Evolutionary conservation across 1,139 yeast genomes (phyloP).

Genomic region (Suhomyces bolitotheri): DNA sequence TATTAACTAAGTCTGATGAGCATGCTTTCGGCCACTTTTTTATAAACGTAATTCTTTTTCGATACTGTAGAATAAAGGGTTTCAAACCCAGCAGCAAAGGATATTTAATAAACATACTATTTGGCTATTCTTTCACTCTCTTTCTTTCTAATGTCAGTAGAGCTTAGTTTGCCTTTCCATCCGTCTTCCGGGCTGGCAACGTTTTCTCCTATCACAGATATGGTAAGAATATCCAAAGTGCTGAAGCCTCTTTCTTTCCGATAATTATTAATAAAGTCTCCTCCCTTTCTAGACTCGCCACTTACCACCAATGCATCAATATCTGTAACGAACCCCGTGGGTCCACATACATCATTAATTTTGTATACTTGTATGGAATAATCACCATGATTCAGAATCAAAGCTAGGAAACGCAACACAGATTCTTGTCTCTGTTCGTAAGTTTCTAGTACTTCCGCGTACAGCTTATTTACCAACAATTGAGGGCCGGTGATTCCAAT

Average conservation of each 20-base stretch:
- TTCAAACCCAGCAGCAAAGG: too few relatives aligned
- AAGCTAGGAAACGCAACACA: constrained; percentile 50
- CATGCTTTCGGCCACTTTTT: too few relatives aligned
- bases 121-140: constrained; percentile 15
- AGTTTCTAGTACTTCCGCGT: constrained; percentile 61
- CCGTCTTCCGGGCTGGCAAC: constrained; percentile 38
- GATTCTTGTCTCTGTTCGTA: constrained; percentile 50
- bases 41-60: too few relatives aligned
- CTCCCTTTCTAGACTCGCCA: constrained; percentile 78
- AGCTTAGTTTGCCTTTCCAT: constrained; percentile 78
- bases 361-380: constrained; percentile 44
- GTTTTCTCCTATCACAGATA: constrained; percentile 68
- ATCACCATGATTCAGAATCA: constrained; percentile 26
- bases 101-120: too few relatives aligned
- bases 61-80: too few relatives aligned
- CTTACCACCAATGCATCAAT: constrained; percentile 83
- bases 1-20: constrained; percentile 37
- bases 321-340: constrained; percentile 75
- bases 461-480: constrained; percentile 73
- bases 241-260: constrained; percentile 59
- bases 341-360: constrained; percentile 89
- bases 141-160: constrained; percentile 55
- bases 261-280: constrained; percentile 62
- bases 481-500: constrained; percentile 86
- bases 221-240: constrained; percentile 55